Percentiles rank a stretch among this genome's conserved stretches.
Conservation (phyloP, 2,329 filamentous ascomycete species). For the Trichocomaceae sp. region DNA sequence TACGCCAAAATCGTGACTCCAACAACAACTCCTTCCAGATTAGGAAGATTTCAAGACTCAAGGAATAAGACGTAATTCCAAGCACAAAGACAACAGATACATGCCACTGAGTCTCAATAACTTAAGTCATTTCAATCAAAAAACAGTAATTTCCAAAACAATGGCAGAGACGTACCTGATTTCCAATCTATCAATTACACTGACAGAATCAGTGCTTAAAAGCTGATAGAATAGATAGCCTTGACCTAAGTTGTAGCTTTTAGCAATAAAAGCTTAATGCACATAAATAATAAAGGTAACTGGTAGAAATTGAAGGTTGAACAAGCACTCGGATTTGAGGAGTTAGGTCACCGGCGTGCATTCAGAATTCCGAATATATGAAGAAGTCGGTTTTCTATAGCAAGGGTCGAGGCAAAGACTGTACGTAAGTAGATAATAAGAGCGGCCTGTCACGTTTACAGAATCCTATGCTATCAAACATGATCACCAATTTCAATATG, state of each 20-base stretch:
- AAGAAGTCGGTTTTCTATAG: background rate
- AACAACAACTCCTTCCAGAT: background rate
- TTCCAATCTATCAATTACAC: too few relatives aligned
- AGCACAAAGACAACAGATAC: background rate
- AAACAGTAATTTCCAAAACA: too few relatives aligned
- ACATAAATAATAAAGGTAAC: too few relatives aligned
- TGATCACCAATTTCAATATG: too few relatives aligned
- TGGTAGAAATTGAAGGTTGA: too few relatives aligned
- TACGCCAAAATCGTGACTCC: background rate
- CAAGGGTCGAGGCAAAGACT: background rate
- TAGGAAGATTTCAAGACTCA: background rate
- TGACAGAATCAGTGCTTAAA: too few relatives aligned
- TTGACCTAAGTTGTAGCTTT: too few relatives aligned
- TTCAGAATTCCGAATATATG: background rate
- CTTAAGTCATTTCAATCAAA: background rate
- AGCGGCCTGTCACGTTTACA: background rate
- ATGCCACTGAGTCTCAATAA: background rate
- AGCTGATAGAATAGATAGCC: too few relatives aligned
- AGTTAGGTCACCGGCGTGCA: background rate
- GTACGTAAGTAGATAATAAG: background rate
- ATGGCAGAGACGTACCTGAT: too few relatives aligned
- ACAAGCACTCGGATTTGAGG: background rate
- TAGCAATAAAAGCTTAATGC: too few relatives aligned
- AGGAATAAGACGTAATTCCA: background rate
- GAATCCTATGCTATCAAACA: background rate